Percentiles rank a stretch among this genome's conserved stretches.
These are phyloP conservation scores for Miscanthus lutarioriparius DNA, from an alignment of 176 grass and related monocot genomes.

Conservation along the genomic window DNA sequence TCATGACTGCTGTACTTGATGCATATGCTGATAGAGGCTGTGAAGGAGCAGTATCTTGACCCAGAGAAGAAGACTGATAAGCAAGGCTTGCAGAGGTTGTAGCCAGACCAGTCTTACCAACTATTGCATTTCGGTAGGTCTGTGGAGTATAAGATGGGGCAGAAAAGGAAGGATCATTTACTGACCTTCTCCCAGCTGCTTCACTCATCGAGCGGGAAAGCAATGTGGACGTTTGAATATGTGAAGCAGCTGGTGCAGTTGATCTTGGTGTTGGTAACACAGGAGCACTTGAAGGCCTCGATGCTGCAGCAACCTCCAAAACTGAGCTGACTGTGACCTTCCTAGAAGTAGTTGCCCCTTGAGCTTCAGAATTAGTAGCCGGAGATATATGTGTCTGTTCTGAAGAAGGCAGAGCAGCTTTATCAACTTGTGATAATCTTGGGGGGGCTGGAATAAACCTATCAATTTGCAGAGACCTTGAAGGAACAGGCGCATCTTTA, in stretches of 20 bases:
- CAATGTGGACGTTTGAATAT: constrained; percentile 47
- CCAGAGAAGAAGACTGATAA: constrained; percentile 33
- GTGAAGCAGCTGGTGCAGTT: constrained; percentile 42
- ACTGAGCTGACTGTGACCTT: constrained; percentile 35
- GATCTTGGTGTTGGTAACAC: constrained; percentile 50
- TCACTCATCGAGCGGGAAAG: constrained; percentile 73
- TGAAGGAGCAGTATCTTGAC: constrained; percentile 35
- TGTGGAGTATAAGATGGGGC: constrained; percentile 56
- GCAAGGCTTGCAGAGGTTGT: constrained; percentile 24
- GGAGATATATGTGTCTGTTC: constrained; percentile 33
- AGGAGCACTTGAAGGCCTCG: constrained; percentile 89
- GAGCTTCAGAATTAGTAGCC: constrained; percentile 38
- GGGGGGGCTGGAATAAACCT: constrained; percentile 34
- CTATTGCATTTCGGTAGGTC: constrained; percentile 73
- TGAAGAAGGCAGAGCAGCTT: constrained; percentile 23
- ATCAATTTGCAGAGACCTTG: constrained; percentile 38
- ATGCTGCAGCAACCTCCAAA: constrained; percentile 42
- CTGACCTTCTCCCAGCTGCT: constrained; percentile 49
- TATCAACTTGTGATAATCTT: constrained; percentile 48
- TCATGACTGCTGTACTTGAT: constrained; percentile 45
- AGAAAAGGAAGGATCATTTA: constrained; percentile 49
- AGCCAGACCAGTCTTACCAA: constrained; percentile 42
- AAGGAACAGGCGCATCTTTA: constrained; percentile 44
- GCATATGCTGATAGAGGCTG: constrained; percentile 46
- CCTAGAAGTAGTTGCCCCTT: constrained; percentile 21